Evolutionary conservation across 306 rosid species (phyloP).

Genomic region (Cicer arietinum): DNA sequence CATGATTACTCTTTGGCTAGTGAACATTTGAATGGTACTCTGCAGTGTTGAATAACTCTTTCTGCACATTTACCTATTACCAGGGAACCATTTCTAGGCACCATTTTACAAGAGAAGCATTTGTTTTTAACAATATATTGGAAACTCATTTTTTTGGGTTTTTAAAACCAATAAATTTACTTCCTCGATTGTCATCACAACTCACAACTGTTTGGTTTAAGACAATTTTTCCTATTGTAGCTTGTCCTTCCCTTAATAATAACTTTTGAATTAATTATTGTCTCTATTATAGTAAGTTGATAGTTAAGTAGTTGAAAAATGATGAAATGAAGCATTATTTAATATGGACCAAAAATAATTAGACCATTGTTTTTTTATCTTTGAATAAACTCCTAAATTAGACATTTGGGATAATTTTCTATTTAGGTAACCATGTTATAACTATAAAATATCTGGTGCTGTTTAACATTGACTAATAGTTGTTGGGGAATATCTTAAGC

Average conservation of each 20-base stretch:
- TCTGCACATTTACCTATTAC: neutral
- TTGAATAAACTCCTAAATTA: neutral
- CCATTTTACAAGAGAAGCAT: conserved; percentile 2
- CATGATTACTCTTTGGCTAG: too few relatives aligned
- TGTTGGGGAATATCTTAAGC: neutral
- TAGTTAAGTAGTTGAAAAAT: conserved; percentile 9
- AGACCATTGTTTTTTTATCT: neutral
- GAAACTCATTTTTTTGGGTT: neutral
- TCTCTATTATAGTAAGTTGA: conserved; percentile 26
- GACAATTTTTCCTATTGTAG: neutral
- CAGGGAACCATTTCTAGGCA: neutral
- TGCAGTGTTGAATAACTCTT: neutral
- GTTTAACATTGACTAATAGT: neutral
- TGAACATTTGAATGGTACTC: neutral
- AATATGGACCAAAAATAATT: neutral
- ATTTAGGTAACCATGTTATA: neutral
- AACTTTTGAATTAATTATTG: neutral
- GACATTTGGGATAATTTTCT: neutral
- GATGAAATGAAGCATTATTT: neutral
- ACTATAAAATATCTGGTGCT: neutral
- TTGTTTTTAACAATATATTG: neutral
- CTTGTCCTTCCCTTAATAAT: neutral
- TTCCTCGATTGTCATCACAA: neutral
- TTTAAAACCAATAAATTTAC: neutral
- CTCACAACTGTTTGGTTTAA: neutral